Conservation (phyloP, 2,329 filamentous ascomycete species). For the Pseudogymnoascus sp. region DNA sequence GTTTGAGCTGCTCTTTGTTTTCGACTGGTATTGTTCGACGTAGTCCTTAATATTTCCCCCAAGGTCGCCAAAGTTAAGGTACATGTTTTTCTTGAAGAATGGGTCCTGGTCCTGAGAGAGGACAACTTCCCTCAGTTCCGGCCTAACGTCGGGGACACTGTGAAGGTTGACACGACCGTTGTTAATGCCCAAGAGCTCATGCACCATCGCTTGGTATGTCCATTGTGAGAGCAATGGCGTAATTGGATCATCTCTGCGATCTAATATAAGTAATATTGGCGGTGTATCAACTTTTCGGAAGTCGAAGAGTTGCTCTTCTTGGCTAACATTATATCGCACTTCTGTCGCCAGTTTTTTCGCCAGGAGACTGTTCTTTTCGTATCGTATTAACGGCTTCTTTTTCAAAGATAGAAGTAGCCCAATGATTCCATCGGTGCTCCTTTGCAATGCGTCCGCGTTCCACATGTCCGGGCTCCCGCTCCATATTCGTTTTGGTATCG, state of each 20-base stretch:
- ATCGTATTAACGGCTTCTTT: slow-evolving; percentile 92
- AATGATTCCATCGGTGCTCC: slow-evolving; percentile 79
- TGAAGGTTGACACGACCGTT: slow-evolving; percentile 91
- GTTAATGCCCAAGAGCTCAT: slow-evolving; percentile 86
- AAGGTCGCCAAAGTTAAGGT: slow-evolving; percentile 90
- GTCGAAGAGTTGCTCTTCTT: slow-evolving; percentile 94
- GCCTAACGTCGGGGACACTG: slow-evolving; percentile 73
- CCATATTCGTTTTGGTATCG: slow-evolving; percentile 71
- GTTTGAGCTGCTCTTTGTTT: slow-evolving; percentile 92
- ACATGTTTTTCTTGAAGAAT: slow-evolving; percentile 99
- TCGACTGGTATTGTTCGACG: slow-evolving; percentile 94
- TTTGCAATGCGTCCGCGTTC: slow-evolving; percentile 81
- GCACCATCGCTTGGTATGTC: slow-evolving; percentile 99
- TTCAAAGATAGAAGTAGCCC: slow-evolving; percentile 82
- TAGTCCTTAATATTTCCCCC: slow-evolving; percentile 97
- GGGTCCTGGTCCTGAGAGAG: slow-evolving; percentile 95
- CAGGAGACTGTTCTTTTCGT: slow-evolving; percentile 81
- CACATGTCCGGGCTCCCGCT: slow-evolving; percentile 74
- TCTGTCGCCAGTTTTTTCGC: slow-evolving; percentile 92
- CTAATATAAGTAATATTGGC: slow-evolving; percentile 82
- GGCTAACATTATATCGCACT: slow-evolving; percentile 84
- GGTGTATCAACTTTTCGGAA: slow-evolving; percentile 93
- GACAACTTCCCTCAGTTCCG: slow-evolving; percentile 88
- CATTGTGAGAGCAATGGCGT: slow-evolving; percentile 93
- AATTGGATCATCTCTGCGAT: slow-evolving; percentile 88